These are phyloP conservation scores for Cymodocea nodosa DNA, from an alignment of 116 monocot species.

Conservation along the genomic window DNA sequence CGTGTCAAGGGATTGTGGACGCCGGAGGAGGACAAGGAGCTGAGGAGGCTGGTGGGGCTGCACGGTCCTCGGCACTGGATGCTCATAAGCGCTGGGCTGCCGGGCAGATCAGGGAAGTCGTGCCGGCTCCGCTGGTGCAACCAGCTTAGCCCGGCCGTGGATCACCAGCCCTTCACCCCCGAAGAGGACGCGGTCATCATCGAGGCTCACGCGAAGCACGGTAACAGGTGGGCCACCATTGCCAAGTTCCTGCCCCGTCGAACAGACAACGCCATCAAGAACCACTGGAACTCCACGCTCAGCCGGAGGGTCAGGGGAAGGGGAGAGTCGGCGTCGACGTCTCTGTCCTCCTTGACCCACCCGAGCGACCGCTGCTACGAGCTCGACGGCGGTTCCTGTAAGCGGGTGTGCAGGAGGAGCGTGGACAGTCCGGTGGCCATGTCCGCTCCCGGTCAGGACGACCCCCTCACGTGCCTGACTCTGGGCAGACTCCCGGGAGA, in stretches of 20 bases:
- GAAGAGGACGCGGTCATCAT: constrained; percentile 50
- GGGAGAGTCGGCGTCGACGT: neutral
- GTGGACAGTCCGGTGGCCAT: neutral
- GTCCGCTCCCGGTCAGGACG: constrained; percentile 2
- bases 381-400: neutral
- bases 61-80: constrained; percentile 69
- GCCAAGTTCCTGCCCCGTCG: constrained; percentile 33
- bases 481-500: neutral
- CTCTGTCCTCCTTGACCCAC: neutral
- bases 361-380: neutral
- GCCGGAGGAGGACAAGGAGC: constrained; percentile 48
- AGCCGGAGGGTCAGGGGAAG: constrained; percentile 22
- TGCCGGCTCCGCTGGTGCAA: constrained; percentile 78
- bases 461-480: neutral
- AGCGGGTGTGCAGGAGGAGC: neutral
- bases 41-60: constrained; percentile 33
- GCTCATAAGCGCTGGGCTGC: constrained; percentile 37
- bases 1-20: constrained; percentile 54
- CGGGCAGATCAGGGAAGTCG: constrained; percentile 65
- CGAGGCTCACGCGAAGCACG: constrained; percentile 28
- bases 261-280: constrained; percentile 52
- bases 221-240: constrained; percentile 56
- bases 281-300: constrained; percentile 53
- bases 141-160: constrained; percentile 58
- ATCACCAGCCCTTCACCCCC: constrained; percentile 53